These are phyloP conservation scores for Eucommia ulmoides DNA, from an alignment of 257 asterid species.

Conservation along the genomic window DNA sequence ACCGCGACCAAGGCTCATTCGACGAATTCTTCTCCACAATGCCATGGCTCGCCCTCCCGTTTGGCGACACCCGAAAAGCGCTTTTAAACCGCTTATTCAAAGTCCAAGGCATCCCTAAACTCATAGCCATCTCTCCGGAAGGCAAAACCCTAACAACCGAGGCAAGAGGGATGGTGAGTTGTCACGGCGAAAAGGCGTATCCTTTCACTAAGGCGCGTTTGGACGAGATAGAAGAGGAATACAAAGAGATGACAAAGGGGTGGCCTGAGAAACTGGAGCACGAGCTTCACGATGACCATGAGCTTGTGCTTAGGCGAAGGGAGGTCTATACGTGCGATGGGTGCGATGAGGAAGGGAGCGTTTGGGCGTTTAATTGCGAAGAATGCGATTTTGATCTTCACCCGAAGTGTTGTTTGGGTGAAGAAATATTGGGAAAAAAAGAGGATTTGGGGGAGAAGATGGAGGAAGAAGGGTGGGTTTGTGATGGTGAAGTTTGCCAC, in stretches of 20 bases:
- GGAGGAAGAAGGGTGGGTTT: constrained; percentile 30
- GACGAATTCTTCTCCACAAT: constrained; percentile 53
- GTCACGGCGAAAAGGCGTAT: constrained; percentile 54
- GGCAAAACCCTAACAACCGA: constrained; percentile 60
- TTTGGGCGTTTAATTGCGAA: constrained; percentile 53
- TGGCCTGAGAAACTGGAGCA: constrained; percentile 54
- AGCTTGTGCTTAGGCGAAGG: constrained; percentile 43
- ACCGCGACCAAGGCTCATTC: constrained; percentile 47
- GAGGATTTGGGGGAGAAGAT: not conserved
- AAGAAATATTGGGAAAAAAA: constrained; percentile 6
- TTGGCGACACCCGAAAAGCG: constrained; percentile 42
- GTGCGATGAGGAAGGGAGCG: constrained; percentile 38
- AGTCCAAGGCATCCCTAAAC: constrained; percentile 64
- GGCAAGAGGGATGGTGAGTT: constrained; percentile 38
- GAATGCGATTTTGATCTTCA: constrained; percentile 69
- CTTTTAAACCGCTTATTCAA: constrained; percentile 37
- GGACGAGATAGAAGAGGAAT: constrained; percentile 48
- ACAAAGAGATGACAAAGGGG: constrained; percentile 53
- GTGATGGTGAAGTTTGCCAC: constrained; percentile 37
- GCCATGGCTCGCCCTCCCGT: constrained; percentile 85
- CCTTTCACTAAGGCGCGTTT: constrained; percentile 66
- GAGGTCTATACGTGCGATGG: constrained; percentile 40
- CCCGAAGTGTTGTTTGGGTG: constrained; percentile 44
- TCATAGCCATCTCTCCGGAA: constrained; percentile 57
- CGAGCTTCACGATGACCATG: constrained; percentile 41